These are phyloP conservation scores for Phytophthora multivora DNA, from an alignment of 352 stramenopile species.

Conservation along the genomic window DNA sequence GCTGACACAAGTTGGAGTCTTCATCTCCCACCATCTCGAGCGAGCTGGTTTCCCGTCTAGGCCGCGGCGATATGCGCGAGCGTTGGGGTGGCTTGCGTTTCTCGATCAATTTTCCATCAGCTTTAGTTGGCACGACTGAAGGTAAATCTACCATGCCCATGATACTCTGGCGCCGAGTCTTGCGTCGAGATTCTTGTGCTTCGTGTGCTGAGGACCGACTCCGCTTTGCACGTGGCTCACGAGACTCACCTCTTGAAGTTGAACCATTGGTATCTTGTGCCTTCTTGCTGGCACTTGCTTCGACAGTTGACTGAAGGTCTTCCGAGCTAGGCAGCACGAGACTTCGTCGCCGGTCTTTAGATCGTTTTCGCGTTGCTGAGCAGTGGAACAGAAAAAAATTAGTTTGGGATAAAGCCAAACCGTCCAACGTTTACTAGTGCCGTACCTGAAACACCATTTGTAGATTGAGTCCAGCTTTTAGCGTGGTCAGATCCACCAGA, in stretches of 20 bases:
- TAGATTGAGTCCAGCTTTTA: neutral
- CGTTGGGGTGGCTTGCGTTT: slow-evolving; percentile 15
- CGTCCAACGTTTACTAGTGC: neutral
- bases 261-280: slow-evolving; percentile 4
- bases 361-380: slow-evolving; percentile 29
- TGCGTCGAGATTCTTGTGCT: slow-evolving; percentile 19
- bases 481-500: neutral
- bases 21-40: slow-evolving; percentile 36
- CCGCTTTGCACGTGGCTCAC: slow-evolving; percentile 12
- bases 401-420: neutral
- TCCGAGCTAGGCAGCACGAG: slow-evolving; percentile 28
- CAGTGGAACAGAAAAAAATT: slow-evolving; percentile 10
- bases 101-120: slow-evolving; percentile 1
- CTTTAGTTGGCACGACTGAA: neutral
- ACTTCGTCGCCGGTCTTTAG: slow-evolving; percentile 36
- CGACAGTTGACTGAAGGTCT: slow-evolving; percentile 24
- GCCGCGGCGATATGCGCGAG: slow-evolving; percentile 11
- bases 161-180: slow-evolving; percentile 51
- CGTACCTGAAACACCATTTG: slow-evolving; percentile 12
- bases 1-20: slow-evolving; percentile 35
- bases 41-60: slow-evolving; percentile 23
- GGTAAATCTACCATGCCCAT: slow-evolving; percentile 27
- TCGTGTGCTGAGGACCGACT: slow-evolving; percentile 4
- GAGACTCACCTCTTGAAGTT: slow-evolving; percentile 2
- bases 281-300: neutral